Evolutionary conservation across 768 basidiomycete species (phyloP).

Genomic region (Suillus variegatus): DNA sequence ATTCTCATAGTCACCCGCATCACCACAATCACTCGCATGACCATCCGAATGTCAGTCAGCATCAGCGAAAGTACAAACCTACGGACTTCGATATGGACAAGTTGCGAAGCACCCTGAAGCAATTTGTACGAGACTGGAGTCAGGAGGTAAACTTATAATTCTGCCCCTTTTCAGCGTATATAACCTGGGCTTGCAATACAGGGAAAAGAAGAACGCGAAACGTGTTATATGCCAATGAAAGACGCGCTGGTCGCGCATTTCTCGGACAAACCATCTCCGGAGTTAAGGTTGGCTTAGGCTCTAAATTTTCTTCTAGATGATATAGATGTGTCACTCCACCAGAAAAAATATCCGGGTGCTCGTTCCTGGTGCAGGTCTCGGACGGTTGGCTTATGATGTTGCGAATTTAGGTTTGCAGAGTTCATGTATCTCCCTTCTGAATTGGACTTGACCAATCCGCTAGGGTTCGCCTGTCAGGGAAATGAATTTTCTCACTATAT

Average conservation of each 20-base stretch:
- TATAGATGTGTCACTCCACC: slow-evolving; percentile 43
- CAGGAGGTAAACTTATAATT: slow-evolving; percentile 54
- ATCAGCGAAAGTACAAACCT: slow-evolving; percentile 41
- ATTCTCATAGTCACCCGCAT: slow-evolving; percentile 37
- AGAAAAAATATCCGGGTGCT: slow-evolving; percentile 69
- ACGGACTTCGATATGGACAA: slow-evolving; percentile 88
- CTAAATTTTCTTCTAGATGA: not conserved
- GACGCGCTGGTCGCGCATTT: slow-evolving; percentile 71
- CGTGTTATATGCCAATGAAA: slow-evolving; percentile 81
- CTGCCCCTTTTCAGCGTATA: not conserved
- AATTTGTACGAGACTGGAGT: slow-evolving; percentile 94
- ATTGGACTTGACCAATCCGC: not conserved
- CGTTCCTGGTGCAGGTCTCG: slow-evolving; percentile 89
- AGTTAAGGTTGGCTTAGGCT: not conserved
- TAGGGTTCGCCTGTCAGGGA: slow-evolving; percentile 89
- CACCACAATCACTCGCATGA: slow-evolving; percentile 36
- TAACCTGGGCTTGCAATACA: slow-evolving; percentile 28
- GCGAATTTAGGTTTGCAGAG: slow-evolving; percentile 66
- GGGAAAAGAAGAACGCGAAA: slow-evolving; percentile 77
- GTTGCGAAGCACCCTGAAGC: slow-evolving; percentile 87
- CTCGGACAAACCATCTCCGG: slow-evolving; percentile 22
- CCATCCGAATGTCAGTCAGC: slow-evolving; percentile 14
- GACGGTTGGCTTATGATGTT: slow-evolving; percentile 85
- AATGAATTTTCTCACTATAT: slow-evolving; percentile 97
- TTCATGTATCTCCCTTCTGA: slow-evolving; percentile 1